phyloP scores from a whole-genome alignment of 257 asterid species.

The Nicotiana attenuata region DNA sequence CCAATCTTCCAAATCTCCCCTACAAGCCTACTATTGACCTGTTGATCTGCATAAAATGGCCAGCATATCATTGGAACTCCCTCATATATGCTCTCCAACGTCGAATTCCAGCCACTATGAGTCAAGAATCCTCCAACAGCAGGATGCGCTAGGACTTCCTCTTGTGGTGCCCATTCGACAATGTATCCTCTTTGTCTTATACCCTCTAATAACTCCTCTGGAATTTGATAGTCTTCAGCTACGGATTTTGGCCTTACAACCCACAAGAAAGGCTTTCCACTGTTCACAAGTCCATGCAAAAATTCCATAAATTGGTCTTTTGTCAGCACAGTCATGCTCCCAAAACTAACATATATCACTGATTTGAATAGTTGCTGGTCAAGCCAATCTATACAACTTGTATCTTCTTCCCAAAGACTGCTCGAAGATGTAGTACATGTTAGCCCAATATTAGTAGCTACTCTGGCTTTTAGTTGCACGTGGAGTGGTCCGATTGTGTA shows the following conservation, averaged over 20 bases:
- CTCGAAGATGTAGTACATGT: not conserved
- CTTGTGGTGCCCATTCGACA: conserved; percentile 27
- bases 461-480: conserved; percentile 12
- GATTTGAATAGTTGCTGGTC: conserved; percentile 18
- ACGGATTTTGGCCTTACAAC: conserved; percentile 10
- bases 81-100: conserved; percentile 19
- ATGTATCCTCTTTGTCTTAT: conserved; percentile 10
- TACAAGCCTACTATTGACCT: conserved; percentile 25
- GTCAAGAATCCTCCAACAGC: conserved; percentile 20
- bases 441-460: not conserved
- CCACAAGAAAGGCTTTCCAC: conserved; percentile 24
- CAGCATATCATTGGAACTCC: conserved; percentile 29
- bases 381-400: conserved; percentile 14
- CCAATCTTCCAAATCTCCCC: conserved; percentile 28
- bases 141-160: conserved; percentile 19
- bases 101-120: conserved; percentile 24
- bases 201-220: conserved; percentile 4
- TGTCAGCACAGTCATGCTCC: conserved; percentile 15
- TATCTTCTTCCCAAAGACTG: conserved; percentile 9
- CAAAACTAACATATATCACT: conserved; percentile 20
- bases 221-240: not conserved
- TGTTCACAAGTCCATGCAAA: conserved; percentile 23
- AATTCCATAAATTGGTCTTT: conserved; percentile 13
- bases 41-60: conserved; percentile 25
- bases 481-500: conserved; percentile 35